Evolutionary conservation across 139 green algal genomes (phyloP), one percentile per base, ranked within the genome.

Genomic region (Micromonas commoda): DNA sequence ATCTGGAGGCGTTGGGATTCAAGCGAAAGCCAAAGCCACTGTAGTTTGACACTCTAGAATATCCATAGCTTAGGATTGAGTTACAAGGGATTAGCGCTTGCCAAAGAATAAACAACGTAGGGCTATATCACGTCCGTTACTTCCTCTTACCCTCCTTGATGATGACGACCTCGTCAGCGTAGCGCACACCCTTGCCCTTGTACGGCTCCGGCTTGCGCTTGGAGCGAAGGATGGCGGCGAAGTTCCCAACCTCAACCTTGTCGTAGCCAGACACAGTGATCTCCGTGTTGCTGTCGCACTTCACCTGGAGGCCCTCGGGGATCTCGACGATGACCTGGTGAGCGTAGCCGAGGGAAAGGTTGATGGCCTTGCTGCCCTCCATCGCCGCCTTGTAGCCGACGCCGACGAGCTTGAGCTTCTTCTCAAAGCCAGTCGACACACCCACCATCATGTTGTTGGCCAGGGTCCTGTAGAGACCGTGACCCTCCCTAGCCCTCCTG

Each of bases 81-180:
- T n/a, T n/a, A n/a, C n/a, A 57, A 16, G 9, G 45, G 45, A 57
- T 57, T 57, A 16, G 45, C 16, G 9, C 9, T 23, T 57, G 9
- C 9, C 45, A 57, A 68, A 68, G 60, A 68, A 68, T 35, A 32
- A 31, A 68, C 28, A 29, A 5, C 24, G 60, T 35, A 32, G 28
- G 16, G 4, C 5, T 6, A 35, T 16, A 68, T 35, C 60, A 32
- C 52, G 52, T 29, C 68, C 23, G 16, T 75, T 88, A 88, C 86
- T 96, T 96, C 57, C 93, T 78, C 90, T 98, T 98, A 84, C 94
- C 94, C 78, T 97, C 95, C 91, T 98, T 98, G 73, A 91, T 85
- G 65, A 89, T 86, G 64, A 98, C 91, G 65, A 90, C 63, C 89
- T 98, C 95, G 39, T 91, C 94, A 13, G 72, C 26, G 81, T 96